phyloP scores from a whole-genome alignment of 2,329 filamentous ascomycete genomes.

The Drechslerella coelobrocha region DNA sequence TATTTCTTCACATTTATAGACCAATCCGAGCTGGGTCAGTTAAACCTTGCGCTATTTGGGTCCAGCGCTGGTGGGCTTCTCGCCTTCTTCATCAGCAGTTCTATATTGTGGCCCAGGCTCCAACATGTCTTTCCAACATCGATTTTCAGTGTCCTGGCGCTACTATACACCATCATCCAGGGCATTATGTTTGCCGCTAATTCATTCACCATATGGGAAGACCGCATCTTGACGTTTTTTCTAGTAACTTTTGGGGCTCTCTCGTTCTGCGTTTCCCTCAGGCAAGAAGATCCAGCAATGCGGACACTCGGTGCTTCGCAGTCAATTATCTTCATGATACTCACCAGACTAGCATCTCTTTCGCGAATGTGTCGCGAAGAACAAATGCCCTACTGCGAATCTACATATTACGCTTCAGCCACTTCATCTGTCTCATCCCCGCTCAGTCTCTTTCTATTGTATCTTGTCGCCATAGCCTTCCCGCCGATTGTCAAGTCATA shows the following conservation, averaged over 20 bases:
- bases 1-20: conserved; percentile 30
- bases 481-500: conserved; percentile 80
- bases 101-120: conserved; percentile 58
- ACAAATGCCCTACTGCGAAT: conserved; percentile 95
- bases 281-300: conserved; percentile 71
- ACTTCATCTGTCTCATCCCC: conserved; percentile 89
- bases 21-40: conserved; percentile 11
- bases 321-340: conserved; percentile 78
- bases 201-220: conserved; percentile 98
- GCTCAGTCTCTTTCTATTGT: conserved; percentile 85
- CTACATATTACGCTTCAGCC: conserved; percentile 92
- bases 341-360: conserved; percentile 80
- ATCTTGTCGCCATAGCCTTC: conserved; percentile 71
- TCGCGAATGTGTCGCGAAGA: conserved; percentile 95
- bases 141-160: conserved; percentile 86
- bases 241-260: conserved; percentile 83
- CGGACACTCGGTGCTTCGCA: conserved; percentile 81
- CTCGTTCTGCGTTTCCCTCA: conserved; percentile 76
- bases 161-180: conserved; percentile 81
- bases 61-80: conserved; percentile 61
- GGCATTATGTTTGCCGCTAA: conserved; percentile 96
- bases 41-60: conserved; percentile 58
- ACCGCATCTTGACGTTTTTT: conserved; percentile 91
- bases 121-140: conserved; percentile 70
- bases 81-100: conserved; percentile 56